phyloP scores from a whole-genome alignment of 805 yeast genomes.

The Wickerhamomyces xylosicus region DNA sequence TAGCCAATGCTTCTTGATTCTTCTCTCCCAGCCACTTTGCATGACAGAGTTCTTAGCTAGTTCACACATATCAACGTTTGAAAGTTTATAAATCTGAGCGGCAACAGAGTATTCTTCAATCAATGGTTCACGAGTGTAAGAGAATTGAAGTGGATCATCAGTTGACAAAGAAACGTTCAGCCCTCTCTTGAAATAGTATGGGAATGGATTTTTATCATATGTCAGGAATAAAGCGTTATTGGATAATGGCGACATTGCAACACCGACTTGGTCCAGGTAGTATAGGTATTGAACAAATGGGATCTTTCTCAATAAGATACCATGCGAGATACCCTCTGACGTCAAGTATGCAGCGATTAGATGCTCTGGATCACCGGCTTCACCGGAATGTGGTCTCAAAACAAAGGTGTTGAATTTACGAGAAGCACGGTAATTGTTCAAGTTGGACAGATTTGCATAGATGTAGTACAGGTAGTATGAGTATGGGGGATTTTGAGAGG shows the following conservation, averaged over 20 bases:
- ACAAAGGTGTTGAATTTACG: conserved; percentile 82
- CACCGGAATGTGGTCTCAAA: conserved; percentile 97
- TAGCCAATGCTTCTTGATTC: conserved; percentile 85
- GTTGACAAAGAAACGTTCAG: conserved; percentile 90
- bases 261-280: conserved; percentile 89
- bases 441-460: conserved; percentile 75
- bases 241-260: conserved; percentile 97
- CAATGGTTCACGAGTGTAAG: conserved; percentile 93
- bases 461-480: conserved; percentile 88
- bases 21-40: conserved; percentile 90
- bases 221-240: conserved; percentile 93
- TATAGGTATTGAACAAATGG: conserved; percentile 92
- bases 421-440: conserved; percentile 72
- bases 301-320: conserved; percentile 83
- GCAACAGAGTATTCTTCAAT: conserved; percentile 98
- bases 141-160: conserved; percentile 95
- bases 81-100: conserved; percentile 90
- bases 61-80: conserved; percentile 96
- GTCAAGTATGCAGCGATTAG: conserved; percentile 80
- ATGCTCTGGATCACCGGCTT: conserved; percentile 99
- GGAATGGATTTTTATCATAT: conserved; percentile 95
- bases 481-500: conserved; percentile 86
- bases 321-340: conserved; percentile 91
- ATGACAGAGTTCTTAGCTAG: conserved; percentile 85
- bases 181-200: conserved; percentile 83